Percentiles rank a stretch among this genome's conserved stretches.
phyloP scores from a whole-genome alignment of 2,329 filamentous ascomycete species.

The Talaromyces sp. region DNA sequence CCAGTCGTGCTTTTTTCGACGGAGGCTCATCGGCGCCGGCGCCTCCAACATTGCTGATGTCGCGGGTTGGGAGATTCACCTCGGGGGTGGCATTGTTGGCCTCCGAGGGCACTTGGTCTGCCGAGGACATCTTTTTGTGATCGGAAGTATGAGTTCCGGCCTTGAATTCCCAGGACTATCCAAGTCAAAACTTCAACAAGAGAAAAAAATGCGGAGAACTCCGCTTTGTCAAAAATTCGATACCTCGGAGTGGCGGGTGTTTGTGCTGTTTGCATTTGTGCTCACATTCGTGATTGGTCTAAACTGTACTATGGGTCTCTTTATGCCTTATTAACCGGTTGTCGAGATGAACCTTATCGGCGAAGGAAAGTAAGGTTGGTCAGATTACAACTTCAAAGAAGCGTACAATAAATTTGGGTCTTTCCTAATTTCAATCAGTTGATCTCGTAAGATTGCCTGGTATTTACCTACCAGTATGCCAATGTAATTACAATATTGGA shows the following conservation, averaged over 20 bases:
- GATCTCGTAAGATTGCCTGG: too few species aligned
- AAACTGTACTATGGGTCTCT: neutral
- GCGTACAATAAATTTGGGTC: too few species aligned
- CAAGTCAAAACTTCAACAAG: neutral
- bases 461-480: too few species aligned
- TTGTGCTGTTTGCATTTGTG: slow-evolving; percentile 29
- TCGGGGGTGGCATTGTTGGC: slow-evolving; percentile 10
- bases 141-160: too few species aligned
- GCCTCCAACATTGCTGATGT: slow-evolving; percentile 26
- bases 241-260: slow-evolving; percentile 16
- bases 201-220: slow-evolving; percentile 1
- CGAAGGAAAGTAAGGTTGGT: too few species aligned
- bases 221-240: slow-evolving; percentile 22
- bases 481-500: too few species aligned
- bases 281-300: neutral
- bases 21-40: slow-evolving; percentile 45
- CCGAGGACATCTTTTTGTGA: slow-evolving; percentile 8
- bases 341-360: too few species aligned
- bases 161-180: too few species aligned
- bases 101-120: slow-evolving; percentile 5
- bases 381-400: too few species aligned
- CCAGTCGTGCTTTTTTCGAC: slow-evolving; percentile 63
- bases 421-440: too few species aligned
- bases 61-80: slow-evolving; percentile 23
- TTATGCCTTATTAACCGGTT: neutral